Base-by-base conservation (phyloP, 129 eudicot genomes). In the Tanacetum coccineum region DNA sequence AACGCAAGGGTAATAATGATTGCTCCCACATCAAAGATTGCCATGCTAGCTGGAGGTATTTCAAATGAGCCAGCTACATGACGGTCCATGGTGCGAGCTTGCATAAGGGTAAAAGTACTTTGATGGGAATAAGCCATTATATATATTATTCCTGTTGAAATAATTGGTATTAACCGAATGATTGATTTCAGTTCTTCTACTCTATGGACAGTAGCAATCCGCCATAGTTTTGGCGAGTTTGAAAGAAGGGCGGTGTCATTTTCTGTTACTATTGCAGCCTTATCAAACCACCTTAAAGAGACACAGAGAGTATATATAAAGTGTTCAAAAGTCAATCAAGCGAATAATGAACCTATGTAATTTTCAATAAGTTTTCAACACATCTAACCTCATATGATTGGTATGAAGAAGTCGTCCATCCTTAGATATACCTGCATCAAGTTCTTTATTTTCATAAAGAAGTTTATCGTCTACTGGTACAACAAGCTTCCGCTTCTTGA, bases 41-140 rank as follows among this genome's bases (percentile, higher is more conserved):
- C 70, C 81, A 89, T 58, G 66, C 76, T 79, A 32, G 96, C 96
- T 2, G 95, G 88, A 70, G 96, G 96, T n/a, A 89, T 83, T 73
- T 86, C 28, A 54, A 89, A 86, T 2, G 90, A 75, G 54, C 76
- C 59, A 25, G 93, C 75, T 6, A 89, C 50, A 72, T 77, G 90
- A 18, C 96, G 86, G 67, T 89, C 81, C 96, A 89, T 89, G 77
- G 82, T 76, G 11, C 94, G 87, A 32, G 96, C 96, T 78, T 89
- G 96, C 55, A 74, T 76, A 32, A 89, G 25, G 28, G 81, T 81
- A 60, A 89, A 89, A 70, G 84, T 86, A 28, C 48, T 53, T 25
- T 79, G 87, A 52, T 89, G 87, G 7, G 96, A 79, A 40, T 80
- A 69, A 9, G 95, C 81, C 54, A 91, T 80, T 7, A 75, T 78